Conservation (phyloP, 306 rosid species). For the Acacia confusa region DNA sequence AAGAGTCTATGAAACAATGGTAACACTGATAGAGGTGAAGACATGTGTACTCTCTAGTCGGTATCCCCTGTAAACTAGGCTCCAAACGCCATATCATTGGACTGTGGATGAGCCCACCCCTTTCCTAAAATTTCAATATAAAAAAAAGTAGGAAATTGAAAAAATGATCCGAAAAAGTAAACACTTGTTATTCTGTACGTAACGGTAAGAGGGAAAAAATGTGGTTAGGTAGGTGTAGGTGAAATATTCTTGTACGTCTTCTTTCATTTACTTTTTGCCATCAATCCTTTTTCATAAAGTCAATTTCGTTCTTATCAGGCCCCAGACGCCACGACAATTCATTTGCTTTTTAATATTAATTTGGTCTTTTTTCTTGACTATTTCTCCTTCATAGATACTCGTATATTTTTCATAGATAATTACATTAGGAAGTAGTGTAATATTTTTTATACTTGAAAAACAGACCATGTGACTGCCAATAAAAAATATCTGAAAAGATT, state of each 20-base stretch:
- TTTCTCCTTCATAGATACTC: neutral
- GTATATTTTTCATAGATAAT: neutral
- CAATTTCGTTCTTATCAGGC: neutral
- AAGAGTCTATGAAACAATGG: no score
- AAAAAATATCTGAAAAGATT: neutral
- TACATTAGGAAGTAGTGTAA: neutral
- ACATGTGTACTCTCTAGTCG: no score
- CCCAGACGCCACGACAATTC: neutral
- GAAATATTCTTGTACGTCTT: conserved; percentile 23
- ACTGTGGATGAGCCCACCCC: no score
- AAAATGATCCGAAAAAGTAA: neutral
- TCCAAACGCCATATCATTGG: no score
- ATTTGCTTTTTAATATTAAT: neutral
- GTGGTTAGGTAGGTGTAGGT: neutral
- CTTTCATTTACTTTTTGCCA: neutral
- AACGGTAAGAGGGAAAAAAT: neutral
- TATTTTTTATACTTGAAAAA: neutral
- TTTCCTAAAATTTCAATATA: no score
- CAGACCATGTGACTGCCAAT: neutral
- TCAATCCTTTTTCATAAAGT: neutral
- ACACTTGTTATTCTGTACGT: neutral
- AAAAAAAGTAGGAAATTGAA: neutral
- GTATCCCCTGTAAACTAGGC: no score
- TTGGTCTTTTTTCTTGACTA: no score
- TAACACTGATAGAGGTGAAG: no score